phyloP scores from a whole-genome alignment of 1,139 yeast species.

The Geotrichum citri-aurantii region DNA sequence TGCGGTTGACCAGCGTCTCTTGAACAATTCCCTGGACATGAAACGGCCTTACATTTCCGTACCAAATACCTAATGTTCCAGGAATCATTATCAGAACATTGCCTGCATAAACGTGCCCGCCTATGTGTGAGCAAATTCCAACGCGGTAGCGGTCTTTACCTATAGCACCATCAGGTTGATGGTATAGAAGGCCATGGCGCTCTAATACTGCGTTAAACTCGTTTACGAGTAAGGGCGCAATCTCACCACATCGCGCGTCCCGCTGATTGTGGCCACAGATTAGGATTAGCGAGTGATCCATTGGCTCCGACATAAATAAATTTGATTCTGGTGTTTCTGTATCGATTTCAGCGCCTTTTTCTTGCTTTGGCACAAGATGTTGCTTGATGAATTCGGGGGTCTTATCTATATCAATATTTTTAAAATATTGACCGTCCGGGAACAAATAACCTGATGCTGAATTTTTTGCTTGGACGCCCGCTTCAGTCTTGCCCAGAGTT shows the following conservation, averaged over 20 bases:
- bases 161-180: constrained; percentile 17
- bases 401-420: constrained; percentile 33
- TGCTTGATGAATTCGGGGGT: constrained; percentile 42
- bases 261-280: constrained; percentile 63
- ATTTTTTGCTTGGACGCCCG: constrained; percentile 3
- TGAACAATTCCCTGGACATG: constrained; percentile 60
- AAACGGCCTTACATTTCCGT: constrained; percentile 61
- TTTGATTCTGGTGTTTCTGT: background rate
- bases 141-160: constrained; percentile 39
- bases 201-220: constrained; percentile 48
- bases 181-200: constrained; percentile 31
- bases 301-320: constrained; percentile 4
- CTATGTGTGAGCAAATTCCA: constrained; percentile 61
- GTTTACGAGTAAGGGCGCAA: constrained; percentile 51
- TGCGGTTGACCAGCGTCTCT: constrained; percentile 46
- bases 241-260: constrained; percentile 59
- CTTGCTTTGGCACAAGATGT: constrained; percentile 30
- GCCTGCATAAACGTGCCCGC: constrained; percentile 77
- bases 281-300: constrained; percentile 35
- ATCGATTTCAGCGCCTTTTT: background rate
- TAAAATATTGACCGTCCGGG: constrained; percentile 49
- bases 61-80: constrained; percentile 51
- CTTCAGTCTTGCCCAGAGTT: constrained; percentile 4
- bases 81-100: constrained; percentile 45
- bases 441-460: constrained; percentile 38